These are phyloP conservation scores for Kuraishia molischiana DNA, from an alignment of 805 yeast species.

Conservation along the genomic window DNA sequence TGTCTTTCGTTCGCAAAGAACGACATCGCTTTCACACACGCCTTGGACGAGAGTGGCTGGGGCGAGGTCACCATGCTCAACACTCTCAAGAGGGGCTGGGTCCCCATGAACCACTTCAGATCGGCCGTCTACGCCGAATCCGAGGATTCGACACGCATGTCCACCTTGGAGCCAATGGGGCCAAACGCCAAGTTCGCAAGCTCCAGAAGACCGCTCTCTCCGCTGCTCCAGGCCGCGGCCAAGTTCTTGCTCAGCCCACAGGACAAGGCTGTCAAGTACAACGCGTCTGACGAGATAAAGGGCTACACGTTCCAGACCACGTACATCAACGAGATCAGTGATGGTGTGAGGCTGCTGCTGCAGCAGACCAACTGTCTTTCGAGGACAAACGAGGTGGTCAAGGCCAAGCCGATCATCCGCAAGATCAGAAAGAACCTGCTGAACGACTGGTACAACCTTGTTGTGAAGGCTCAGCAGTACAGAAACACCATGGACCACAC, in stretches of 20 bases:
- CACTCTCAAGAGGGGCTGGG: constrained; percentile 68
- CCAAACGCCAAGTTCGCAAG: constrained; percentile 21
- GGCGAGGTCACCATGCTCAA: constrained; percentile 72
- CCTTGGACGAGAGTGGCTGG: constrained; percentile 79
- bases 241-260: constrained; percentile 57
- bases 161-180: constrained; percentile 11
- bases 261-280: constrained; percentile 28
- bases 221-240: constrained; percentile 53
- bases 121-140: constrained; percentile 16
- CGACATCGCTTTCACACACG: constrained; percentile 69
- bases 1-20: constrained; percentile 63
- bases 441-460: constrained; percentile 74
- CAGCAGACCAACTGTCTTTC: constrained; percentile 69
- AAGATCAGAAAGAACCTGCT: constrained; percentile 58
- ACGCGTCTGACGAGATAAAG: constrained; percentile 23
- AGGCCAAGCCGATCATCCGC: constrained; percentile 49
- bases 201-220: constrained; percentile 42
- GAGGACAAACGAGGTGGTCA: constrained; percentile 60
- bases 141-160: background rate
- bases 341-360: constrained; percentile 58
- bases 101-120: constrained; percentile 72
- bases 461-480: constrained; percentile 68
- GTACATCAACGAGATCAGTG: constrained; percentile 56
- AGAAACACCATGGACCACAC: constrained; percentile 49
- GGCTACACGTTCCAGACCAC: constrained; percentile 45